Conservation (phyloP, 495 filamentous ascomycete species). For the Neurospora pannonica region DNA sequence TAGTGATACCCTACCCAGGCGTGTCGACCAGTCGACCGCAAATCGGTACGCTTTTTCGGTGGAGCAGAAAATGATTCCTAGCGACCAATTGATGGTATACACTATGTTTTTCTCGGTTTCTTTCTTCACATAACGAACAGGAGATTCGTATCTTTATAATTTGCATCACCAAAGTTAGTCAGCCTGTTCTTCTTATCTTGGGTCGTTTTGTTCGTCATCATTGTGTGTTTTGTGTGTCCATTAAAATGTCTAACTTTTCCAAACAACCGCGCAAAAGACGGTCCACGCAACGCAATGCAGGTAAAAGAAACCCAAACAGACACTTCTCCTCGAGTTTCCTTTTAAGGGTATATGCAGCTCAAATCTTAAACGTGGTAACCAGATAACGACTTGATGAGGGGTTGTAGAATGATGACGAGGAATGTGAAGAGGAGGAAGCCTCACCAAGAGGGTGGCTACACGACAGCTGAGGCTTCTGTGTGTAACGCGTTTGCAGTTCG, state of each 20-base stretch:
- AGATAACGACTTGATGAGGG: conserved; percentile 6
- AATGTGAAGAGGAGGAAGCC: conserved; percentile 5
- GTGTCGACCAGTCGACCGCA: background rate
- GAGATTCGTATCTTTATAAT: conserved; percentile 37
- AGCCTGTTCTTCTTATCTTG: conserved; percentile 5
- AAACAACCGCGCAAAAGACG: background rate
- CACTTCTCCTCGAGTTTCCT: background rate
- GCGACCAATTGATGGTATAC: background rate
- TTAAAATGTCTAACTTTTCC: background rate
- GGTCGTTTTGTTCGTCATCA: background rate
- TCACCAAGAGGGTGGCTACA: conserved; percentile 91
- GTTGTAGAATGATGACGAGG: background rate
- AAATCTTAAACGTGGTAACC: conserved; percentile 20
- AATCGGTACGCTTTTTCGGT: background rate
- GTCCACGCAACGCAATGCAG: background rate
- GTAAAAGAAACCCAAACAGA: background rate
- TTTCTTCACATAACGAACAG: conserved; percentile 41
- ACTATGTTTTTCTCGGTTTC: background rate
- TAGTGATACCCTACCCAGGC: background rate
- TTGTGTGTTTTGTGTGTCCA: background rate
- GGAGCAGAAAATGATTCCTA: background rate
- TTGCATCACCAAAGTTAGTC: conserved; percentile 7
- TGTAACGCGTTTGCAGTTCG: conserved; percentile 79
- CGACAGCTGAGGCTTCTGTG: conserved; percentile 93
- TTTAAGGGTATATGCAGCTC: conserved; percentile 2